A percentile compares a stretch with the other conserved stretches of the same genome.
phyloP scores from a whole-genome alignment of 2,329 filamentous ascomycete species.

The Sclerotinia subarctica region DNA sequence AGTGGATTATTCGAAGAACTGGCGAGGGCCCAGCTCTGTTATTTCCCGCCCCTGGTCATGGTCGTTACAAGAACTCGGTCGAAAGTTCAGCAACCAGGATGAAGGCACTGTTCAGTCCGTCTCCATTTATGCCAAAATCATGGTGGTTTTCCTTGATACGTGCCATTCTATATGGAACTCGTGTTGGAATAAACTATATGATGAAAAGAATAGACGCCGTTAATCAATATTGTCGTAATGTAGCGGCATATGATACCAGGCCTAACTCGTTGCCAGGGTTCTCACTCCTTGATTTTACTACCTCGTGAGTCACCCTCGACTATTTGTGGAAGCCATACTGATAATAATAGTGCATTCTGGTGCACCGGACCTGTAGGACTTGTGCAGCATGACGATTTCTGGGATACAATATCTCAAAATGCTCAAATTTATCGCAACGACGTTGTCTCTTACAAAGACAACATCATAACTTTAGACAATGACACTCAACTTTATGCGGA shows the following conservation, averaged over 20 bases:
- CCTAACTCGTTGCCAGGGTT: neutral
- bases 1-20: constrained; percentile 16
- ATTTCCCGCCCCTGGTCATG: neutral
- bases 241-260: constrained; percentile 5
- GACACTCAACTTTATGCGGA: neutral
- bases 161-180: neutral
- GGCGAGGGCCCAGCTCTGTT: constrained; percentile 17
- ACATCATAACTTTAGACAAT: neutral
- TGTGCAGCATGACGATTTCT: constrained; percentile 35
- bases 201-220: neutral
- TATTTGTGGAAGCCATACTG: neutral
- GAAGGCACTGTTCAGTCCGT: constrained; percentile 14
- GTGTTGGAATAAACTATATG: constrained; percentile 12
- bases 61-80: constrained; percentile 21
- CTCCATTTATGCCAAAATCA: constrained; percentile 5
- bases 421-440: constrained; percentile 15
- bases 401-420: constrained; percentile 32
- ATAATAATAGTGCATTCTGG: constrained; percentile 28
- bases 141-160: constrained; percentile 6
- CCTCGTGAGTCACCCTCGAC: constrained; percentile 1
- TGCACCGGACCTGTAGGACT: constrained; percentile 34
- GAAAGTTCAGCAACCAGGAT: constrained; percentile 18
- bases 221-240: constrained; percentile 4
- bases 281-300: neutral
- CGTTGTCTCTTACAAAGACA: constrained; percentile 22